Conservation (phyloP, 768 basidiomycete genomes). For the Suillus lakei region DNA sequence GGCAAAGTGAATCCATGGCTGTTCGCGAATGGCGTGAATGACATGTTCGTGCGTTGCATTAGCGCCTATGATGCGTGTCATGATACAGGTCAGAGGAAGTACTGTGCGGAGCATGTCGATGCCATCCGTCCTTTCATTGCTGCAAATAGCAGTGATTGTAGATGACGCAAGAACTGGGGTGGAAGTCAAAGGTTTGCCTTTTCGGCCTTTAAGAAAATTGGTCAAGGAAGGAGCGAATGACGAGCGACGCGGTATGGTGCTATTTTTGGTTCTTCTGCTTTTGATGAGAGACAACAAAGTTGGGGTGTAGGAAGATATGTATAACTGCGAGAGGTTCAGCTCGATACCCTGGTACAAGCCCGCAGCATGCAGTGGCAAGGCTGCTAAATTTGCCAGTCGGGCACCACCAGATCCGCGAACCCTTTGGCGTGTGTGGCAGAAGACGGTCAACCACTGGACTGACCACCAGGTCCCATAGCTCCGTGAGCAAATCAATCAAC, state of each 20-base stretch:
- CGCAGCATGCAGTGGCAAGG: conserved; percentile 36
- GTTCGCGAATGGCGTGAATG: conserved; percentile 17
- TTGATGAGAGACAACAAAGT: conserved; percentile 32
- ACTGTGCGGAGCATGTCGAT: conserved; percentile 23
- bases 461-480: conserved; percentile 29
- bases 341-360: conserved; percentile 18
- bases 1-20: conserved; percentile 42
- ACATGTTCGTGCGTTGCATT: conserved; percentile 13
- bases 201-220: conserved; percentile 21
- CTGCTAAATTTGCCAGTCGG: conserved; percentile 27
- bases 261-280: conserved; percentile 13
- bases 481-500: conserved; percentile 16
- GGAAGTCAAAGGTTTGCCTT: neutral
- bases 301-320: conserved; percentile 37
- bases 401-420: conserved; percentile 36
- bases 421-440: conserved; percentile 10
- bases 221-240: conserved; percentile 27
- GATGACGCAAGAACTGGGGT: neutral
- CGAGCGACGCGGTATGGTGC: conserved; percentile 14
- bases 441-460: conserved; percentile 23
- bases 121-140: neutral
- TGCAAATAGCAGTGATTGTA: neutral
- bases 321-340: conserved; percentile 27
- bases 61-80: conserved; percentile 28
- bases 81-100: conserved; percentile 23